Evolutionary conservation across 805 yeast genomes (phyloP).

Genomic region (Lipomyces lipofer): DNA sequence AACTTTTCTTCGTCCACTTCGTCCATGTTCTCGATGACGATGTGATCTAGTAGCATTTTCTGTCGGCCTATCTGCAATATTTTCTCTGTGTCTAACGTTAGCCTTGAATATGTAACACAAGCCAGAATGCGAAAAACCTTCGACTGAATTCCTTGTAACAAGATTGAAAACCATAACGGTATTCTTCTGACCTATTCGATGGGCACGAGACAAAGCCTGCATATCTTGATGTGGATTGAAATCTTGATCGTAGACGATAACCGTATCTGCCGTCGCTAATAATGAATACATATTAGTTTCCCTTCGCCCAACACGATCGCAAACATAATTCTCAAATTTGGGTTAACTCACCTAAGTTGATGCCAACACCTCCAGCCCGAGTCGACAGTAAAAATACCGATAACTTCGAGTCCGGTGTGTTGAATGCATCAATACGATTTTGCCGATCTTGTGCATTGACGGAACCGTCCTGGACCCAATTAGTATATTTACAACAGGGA

Average conservation of each 20-base stretch:
- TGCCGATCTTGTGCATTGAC: conserved; percentile 65
- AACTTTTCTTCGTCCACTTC: conserved; percentile 77
- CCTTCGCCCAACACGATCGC: too few species aligned
- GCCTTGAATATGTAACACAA: too few species aligned
- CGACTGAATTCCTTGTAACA: conserved; percentile 63
- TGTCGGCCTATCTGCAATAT: conserved; percentile 83
- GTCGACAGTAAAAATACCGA: conserved; percentile 77
- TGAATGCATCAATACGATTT: conserved; percentile 57
- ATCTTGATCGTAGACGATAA: conserved; percentile 84
- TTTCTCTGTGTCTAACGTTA: conserved; percentile 46
- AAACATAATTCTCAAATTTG: too few species aligned
- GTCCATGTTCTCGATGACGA: conserved; percentile 79
- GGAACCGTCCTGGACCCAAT: conserved; percentile 60
- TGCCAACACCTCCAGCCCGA: conserved; percentile 91
- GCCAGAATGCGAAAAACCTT: conserved; percentile 69
- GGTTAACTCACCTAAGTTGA: conserved; percentile 60
- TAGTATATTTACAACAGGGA: too few species aligned
- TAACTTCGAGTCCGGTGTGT: conserved; percentile 38
- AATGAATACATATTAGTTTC: not conserved
- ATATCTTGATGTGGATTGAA: conserved; percentile 97
- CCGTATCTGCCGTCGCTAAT: conserved; percentile 76
- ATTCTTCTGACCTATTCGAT: conserved; percentile 82
- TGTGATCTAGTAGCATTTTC: conserved; percentile 87
- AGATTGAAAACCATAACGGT: conserved; percentile 66
- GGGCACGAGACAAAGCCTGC: conserved; percentile 94